These are phyloP conservation scores for Suillus americanus DNA, from an alignment of 768 basidiomycete species.

Conservation along the genomic window DNA sequence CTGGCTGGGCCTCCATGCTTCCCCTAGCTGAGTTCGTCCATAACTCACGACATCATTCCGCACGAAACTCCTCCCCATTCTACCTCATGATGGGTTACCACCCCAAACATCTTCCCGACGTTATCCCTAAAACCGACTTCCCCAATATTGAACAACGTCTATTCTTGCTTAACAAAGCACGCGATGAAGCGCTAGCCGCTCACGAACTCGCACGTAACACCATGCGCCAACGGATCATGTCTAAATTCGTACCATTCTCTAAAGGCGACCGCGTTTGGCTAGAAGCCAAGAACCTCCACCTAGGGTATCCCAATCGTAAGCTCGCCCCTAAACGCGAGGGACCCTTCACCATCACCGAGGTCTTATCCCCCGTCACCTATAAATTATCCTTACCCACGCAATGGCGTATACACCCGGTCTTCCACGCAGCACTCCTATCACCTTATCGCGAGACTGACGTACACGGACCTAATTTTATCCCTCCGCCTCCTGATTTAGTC, in stretches of 20 bases:
- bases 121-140: no score
- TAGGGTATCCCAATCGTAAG: neutral
- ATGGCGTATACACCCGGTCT: conserved; percentile 4
- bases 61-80: neutral
- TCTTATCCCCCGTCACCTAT: neutral
- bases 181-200: neutral
- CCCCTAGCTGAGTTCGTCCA: neutral
- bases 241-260: neutral
- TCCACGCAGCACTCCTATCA: neutral
- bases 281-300: neutral
- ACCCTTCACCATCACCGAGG: neutral
- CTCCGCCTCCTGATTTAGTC: neutral
- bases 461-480: neutral
- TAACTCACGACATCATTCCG: neutral
- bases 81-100: neutral
- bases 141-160: no score
- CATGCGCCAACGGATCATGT: neutral
- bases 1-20: fast-evolving
- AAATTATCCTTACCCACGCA: neutral
- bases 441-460: neutral
- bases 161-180: no score
- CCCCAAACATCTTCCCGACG: no score
- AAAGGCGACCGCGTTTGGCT: conserved; percentile 7
- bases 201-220: neutral
- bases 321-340: conserved; percentile 4